These are phyloP conservation scores for Fermentozyma sake DNA, from an alignment of 1,139 yeast genomes.

Conservation along the genomic window DNA sequence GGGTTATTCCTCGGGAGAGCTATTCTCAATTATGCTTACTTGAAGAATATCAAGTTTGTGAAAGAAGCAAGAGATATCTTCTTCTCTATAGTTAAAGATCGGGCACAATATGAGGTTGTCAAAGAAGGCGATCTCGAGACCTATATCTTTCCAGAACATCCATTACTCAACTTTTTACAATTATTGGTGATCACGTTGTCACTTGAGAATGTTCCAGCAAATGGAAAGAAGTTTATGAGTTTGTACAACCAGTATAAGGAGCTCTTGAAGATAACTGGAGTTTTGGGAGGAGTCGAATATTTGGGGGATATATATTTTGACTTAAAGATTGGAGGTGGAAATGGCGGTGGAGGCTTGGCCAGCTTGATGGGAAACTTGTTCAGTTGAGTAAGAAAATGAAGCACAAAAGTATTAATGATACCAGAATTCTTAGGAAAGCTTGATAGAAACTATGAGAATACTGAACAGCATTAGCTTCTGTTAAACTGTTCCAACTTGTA, in stretches of 20 bases:
- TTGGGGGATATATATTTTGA: constrained; percentile 42
- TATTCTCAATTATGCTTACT: constrained; percentile 63
- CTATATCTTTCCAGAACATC: constrained; percentile 19
- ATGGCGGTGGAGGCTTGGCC: constrained; percentile 63
- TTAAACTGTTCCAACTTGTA: too few relatives aligned
- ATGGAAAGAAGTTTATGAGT: constrained; percentile 46
- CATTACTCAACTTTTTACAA: constrained; percentile 64
- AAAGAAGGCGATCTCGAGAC: constrained; percentile 14
- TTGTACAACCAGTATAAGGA: constrained; percentile 44
- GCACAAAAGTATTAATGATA: constrained; percentile 1
- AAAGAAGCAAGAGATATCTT: constrained; percentile 41
- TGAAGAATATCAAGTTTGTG: constrained; percentile 59
- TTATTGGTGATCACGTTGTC: constrained; percentile 60
- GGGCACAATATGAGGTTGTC: constrained; percentile 10
- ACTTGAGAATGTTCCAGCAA: constrained; percentile 42
- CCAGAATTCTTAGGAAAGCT: too few relatives aligned
- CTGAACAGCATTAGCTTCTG: too few relatives aligned
- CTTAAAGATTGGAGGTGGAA: constrained; percentile 47
- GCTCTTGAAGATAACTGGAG: constrained; percentile 25
- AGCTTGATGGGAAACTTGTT: constrained; percentile 83
- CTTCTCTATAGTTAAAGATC: constrained; percentile 25
- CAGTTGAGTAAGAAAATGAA: constrained; percentile 17
- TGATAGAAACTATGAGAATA: too few relatives aligned
- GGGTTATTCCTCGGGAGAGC: constrained; percentile 58
- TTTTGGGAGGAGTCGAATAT: constrained; percentile 43